Base-by-base conservation (phyloP, 2,329 filamentous ascomycete species). In the Chaetomium sp. region DNA sequence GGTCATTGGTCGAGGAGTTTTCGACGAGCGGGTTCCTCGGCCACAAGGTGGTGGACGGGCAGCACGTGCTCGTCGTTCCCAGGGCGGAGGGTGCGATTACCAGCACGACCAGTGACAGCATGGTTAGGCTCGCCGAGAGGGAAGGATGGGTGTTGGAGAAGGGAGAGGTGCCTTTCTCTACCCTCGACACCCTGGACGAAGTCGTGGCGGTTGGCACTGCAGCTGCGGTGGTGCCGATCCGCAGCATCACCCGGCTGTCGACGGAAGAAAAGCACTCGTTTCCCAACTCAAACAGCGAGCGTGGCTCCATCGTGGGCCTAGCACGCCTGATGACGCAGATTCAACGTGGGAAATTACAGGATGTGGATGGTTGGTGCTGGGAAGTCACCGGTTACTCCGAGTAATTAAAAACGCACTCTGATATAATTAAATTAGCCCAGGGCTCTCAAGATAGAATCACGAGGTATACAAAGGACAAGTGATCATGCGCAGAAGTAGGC, bases 1-100 rank as follows among this genome's bases (percentile, higher is more conserved):
- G 91, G 64, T 86, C 82, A 57, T 90, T 95, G 70, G 82, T 99
- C 59, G 92, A 99, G 67, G 92, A 99, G 78, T 99, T 97, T 69
- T 94, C 88, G 62, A 97, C 94, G 0, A 91, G 87, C 60, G 92
- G 90, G 0, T 97, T 99, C 71, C 87, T 97, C 61, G 94, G 91
- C 3, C 87, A 89, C 5, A 77, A 80, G 62, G 79, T 79, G 54
- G 76, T 83, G 43, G 81, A 78, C 3, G 77, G 78, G 2, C 73
- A 80, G 34, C 76, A 87, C 9, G 92, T 87, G 6, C 75, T 97
- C 3, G 85, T 94, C 5, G 85, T 94, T n/a, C 91, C 92, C 0
- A 88, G 95, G 71, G 92, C 88, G 66, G 86, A 84, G 66, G 91
- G 86, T 66, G 89, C 95, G 42, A 96, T 97, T 68, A 84, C 90